These are phyloP conservation scores for Xylaria sp. DNA, from an alignment of 2,329 filamentous ascomycete genomes.

Conservation along the genomic window DNA sequence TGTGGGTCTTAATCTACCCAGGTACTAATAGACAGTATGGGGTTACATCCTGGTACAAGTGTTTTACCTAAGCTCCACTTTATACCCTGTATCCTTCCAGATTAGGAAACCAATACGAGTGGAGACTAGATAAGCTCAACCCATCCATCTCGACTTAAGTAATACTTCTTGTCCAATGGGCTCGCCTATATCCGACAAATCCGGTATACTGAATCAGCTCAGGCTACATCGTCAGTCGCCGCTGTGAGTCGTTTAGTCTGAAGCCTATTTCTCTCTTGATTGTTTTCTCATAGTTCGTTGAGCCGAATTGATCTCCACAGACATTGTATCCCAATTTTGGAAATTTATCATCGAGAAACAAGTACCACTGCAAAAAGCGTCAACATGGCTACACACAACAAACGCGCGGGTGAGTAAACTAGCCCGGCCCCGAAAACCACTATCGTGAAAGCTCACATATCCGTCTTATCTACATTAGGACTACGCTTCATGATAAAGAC, in stretches of 20 bases:
- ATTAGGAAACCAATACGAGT: conserved; percentile 4
- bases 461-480: not conserved
- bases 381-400: conserved; percentile 5
- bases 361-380: no score
- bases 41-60: no score
- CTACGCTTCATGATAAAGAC: conserved; percentile 49
- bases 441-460: not conserved
- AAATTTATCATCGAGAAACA: not conserved
- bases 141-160: no score
- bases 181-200: not conserved
- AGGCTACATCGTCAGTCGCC: not conserved
- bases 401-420: not conserved
- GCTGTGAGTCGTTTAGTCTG: not conserved
- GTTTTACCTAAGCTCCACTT: not conserved
- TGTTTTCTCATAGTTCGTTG: no score
- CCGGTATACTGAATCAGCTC: no score
- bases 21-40: no score
- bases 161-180: no score
- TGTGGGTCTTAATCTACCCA: not conserved
- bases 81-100: not conserved
- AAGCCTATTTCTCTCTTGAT: not conserved
- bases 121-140: not conserved
- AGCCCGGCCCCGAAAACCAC: not conserved
- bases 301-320: not conserved
- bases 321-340: conserved; percentile 15